Percentiles rank a stretch among this genome's conserved stretches.
Conservation (phyloP, 73 alveolate genomes). For the Tetrahymena elliotti region DNA sequence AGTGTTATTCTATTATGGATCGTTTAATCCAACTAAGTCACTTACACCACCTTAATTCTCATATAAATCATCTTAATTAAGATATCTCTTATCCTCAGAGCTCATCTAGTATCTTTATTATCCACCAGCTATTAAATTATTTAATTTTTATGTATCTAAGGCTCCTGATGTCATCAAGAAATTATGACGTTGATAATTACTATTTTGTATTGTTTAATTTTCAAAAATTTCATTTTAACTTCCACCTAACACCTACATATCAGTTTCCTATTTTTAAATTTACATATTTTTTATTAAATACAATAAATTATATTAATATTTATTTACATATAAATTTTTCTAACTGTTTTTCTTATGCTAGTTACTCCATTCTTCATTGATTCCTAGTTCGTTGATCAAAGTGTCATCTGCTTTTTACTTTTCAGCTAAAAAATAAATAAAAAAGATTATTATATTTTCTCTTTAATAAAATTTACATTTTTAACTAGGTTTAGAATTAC, state of each 20-base stretch:
- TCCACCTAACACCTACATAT: neutral
- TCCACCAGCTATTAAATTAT: neutral
- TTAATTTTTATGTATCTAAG: neutral
- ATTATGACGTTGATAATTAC: neutral
- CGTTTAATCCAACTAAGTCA: neutral
- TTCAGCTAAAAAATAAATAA: neutral
- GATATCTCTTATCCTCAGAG: neutral
- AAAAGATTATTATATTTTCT: neutral
- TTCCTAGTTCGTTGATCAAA: neutral
- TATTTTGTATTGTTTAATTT: neutral
- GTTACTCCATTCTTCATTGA: neutral
- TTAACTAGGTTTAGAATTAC: neutral
- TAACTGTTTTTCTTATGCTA: neutral
- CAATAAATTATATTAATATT: neutral
- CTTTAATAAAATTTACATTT: neutral
- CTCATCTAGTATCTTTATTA: neutral
- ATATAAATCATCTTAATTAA: neutral
- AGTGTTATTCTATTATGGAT: neutral
- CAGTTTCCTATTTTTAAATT: neutral
- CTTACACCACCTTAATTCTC: neutral
- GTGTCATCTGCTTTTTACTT: neutral
- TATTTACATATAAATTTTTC: neutral
- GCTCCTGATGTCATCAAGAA: neutral
- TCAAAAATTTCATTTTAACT: neutral
- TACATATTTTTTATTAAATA: neutral